These are phyloP conservation scores for Metarhizium humberi DNA, from an alignment of 2,329 filamentous ascomycete species.

Conservation along the genomic window DNA sequence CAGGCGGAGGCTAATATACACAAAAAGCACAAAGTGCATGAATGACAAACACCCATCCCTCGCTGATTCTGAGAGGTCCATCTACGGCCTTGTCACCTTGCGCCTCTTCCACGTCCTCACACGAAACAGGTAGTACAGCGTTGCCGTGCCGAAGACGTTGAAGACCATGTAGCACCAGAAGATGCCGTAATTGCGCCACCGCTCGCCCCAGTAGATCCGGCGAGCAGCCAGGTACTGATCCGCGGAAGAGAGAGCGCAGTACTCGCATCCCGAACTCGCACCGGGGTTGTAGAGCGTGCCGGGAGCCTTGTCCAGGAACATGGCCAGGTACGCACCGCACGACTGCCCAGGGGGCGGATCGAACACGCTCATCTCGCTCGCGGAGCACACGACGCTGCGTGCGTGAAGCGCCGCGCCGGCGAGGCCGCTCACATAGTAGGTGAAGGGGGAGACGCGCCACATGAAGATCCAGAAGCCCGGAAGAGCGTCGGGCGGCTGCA, in stretches of 20 bases:
- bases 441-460: slow-evolving; percentile 52
- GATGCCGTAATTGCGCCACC: background rate
- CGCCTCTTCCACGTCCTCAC: background rate
- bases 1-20: too few relatives aligned
- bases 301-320: background rate
- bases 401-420: background rate
- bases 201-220: background rate
- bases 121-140: background rate
- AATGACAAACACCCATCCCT: too few relatives aligned
- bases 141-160: background rate
- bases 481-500: background rate
- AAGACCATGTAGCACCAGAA: background rate
- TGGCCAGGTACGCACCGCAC: background rate
- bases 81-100: background rate
- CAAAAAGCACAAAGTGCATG: too few relatives aligned
- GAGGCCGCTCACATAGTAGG: slow-evolving; percentile 63
- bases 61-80: background rate
- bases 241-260: background rate
- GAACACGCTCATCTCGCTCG: background rate
- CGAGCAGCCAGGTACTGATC: background rate
- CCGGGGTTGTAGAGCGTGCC: background rate
- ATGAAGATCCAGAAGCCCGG: too few relatives aligned
- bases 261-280: background rate
- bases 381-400: background rate
- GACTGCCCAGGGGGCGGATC: background rate